Percentiles rank a stretch among this genome's conserved stretches.
These are phyloP conservation scores for Annona cherimola DNA, from an alignment of 164 flowering plant species.

Conservation along the genomic window DNA sequence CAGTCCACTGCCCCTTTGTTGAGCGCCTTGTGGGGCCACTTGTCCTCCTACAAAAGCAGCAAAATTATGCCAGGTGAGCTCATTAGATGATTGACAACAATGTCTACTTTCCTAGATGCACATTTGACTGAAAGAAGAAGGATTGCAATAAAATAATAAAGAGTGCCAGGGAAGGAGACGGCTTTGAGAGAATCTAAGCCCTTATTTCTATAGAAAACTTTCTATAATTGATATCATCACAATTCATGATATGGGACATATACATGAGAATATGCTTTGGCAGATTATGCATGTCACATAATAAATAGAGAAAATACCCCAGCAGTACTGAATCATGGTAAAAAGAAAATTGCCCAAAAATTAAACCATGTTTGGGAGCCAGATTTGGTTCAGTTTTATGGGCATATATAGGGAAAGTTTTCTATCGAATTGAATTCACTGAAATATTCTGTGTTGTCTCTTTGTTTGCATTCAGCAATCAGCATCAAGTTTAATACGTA, in stretches of 20 bases:
- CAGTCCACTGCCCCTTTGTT: conserved; percentile 95
- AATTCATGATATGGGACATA: background rate
- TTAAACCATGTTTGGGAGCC: too few species aligned
- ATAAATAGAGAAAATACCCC: background rate
- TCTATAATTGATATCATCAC: background rate
- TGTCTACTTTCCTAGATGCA: background rate
- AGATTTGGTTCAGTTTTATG: too few species aligned
- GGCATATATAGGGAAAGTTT: too few species aligned
- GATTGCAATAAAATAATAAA: background rate
- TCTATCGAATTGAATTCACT: too few species aligned
- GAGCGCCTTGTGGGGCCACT: conserved; percentile 97
- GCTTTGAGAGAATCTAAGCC: background rate
- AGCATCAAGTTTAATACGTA: too few species aligned
- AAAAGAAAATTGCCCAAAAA: too few species aligned
- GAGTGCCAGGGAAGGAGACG: background rate
- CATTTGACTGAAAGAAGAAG: background rate
- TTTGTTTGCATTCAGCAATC: too few species aligned
- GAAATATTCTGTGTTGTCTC: too few species aligned
- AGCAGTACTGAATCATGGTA: background rate
- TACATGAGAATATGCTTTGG: too few species aligned
- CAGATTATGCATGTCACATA: too few species aligned
- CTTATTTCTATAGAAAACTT: background rate
- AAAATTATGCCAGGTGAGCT: background rate
- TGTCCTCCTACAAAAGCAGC: conserved; percentile 62
- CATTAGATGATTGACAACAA: background rate